Percentiles rank a stretch among this genome's conserved stretches.
phyloP scores from a whole-genome alignment of 441 rosid species.

The Eugenia klotzschiana region DNA sequence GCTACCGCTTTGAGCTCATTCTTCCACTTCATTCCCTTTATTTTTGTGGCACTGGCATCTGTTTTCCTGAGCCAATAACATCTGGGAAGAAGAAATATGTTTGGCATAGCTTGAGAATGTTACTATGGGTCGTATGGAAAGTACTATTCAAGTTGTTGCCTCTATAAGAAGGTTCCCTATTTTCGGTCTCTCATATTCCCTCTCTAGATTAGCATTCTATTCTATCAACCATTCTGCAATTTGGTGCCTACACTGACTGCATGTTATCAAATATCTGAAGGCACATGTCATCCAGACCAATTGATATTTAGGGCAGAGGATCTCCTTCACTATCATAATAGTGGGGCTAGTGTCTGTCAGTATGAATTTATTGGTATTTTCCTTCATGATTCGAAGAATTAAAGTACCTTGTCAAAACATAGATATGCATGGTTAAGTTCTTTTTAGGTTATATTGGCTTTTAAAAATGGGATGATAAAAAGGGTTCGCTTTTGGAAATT shows the following conservation, averaged over 20 bases:
- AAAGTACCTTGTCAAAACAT: background rate
- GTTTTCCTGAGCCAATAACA: background rate
- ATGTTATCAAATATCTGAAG: background rate
- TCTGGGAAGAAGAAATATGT: background rate
- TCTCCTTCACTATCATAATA: background rate
- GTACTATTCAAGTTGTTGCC: background rate
- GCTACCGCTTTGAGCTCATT: background rate
- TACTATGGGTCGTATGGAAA: background rate
- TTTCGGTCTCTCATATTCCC: background rate
- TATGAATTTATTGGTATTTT: background rate
- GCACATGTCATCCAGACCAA: background rate
- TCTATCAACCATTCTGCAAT: background rate
- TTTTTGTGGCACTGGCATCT: background rate
- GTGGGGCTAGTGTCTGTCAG: background rate
- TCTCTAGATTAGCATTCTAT: background rate
- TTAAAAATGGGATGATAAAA: background rate
- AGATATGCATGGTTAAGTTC: background rate
- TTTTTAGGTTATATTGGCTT: background rate
- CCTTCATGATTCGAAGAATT: background rate
- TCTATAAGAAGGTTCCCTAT: background rate
- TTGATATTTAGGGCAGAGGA: background rate
- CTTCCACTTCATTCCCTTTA: background rate
- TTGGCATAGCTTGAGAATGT: background rate
- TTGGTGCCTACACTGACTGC: background rate
- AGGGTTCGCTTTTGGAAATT: background rate